Evolutionary conservation across 2,329 filamentous ascomycete genomes (phyloP), one percentile per base, ranked within the genome.

Genomic region (Bipolaris gigantea): DNA sequence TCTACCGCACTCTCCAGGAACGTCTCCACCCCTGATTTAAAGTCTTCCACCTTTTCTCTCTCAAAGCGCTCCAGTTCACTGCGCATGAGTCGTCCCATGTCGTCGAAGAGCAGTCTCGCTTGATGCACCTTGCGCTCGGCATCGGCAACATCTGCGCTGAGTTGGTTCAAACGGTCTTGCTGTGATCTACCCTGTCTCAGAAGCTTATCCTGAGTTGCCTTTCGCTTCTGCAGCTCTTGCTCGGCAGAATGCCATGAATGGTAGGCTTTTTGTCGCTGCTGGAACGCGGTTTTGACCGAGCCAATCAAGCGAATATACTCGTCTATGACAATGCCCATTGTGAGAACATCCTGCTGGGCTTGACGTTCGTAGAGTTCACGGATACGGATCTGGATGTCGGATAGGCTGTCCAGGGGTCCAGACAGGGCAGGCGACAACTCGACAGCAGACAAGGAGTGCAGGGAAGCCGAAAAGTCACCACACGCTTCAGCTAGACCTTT

Each of bases 231-330:
- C 57, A 97, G 78, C 70, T 97, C 93, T 4, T 88, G 88, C 71
- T 99, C 94, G 7, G 94, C 92, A 3, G 85, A 79, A 72, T 97
- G 92, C 93, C 94, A 99, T 39, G 89, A 87, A 73, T 97, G 90
- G 71, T 94, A 99, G 1, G 92, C 90, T 75, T 97, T 97, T 74
- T 99, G 94, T 52, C 94, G 87, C 75, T 97, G 92, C 33, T 83
- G 79, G 70, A 99, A 99, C 0, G 94, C 90, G 57, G 89, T 90
- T 80, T 99, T 99, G 56, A 97, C 90, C 50, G 90, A 95, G 30
- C 92, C 91, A 65, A 99, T 97, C 39, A 99, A 78, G 5, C 94
- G 90, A 64, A 99, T 95, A 76, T 99, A 99, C 76, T 99, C 94
- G 62, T 99, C 94, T 59, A 99, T 92, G 39, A 96, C 96, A 69